These are phyloP conservation scores for Diutina neorugosa DNA, from an alignment of 1,139 yeast genomes.

Conservation along the genomic window DNA sequence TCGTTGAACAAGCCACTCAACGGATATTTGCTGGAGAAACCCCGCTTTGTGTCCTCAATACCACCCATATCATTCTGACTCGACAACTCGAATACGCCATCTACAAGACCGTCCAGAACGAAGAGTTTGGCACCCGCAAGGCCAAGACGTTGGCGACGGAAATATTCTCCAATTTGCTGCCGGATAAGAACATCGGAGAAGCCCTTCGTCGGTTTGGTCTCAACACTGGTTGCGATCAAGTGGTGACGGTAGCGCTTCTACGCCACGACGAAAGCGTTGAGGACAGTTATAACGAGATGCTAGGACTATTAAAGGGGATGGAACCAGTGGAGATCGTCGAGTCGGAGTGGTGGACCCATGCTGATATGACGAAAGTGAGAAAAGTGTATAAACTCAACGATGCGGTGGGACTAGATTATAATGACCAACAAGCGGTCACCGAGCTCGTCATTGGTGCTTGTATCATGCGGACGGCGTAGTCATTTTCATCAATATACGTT, in stretches of 20 bases:
- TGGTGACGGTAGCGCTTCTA: constrained; percentile 23
- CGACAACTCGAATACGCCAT: constrained; percentile 25
- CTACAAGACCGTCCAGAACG: constrained; percentile 23
- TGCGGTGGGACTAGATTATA: constrained; percentile 11
- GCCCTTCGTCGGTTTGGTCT: constrained; percentile 32
- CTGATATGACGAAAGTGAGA: constrained; percentile 21
- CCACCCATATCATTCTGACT: constrained; percentile 22
- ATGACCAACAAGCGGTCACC: constrained; percentile 17
- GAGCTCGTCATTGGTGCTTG: constrained; percentile 29
- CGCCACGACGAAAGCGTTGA: constrained; percentile 7
- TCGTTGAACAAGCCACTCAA: constrained; percentile 19
- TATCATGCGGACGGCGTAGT: constrained; percentile 22
- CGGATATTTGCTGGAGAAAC: constrained; percentile 18
- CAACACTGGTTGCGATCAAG: constrained; percentile 16
- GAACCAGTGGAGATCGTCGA: constrained; percentile 12
- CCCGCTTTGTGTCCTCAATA: constrained; percentile 30
- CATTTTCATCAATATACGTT: neutral
- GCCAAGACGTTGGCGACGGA: constrained; percentile 33
- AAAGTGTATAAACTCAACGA: constrained; percentile 29
- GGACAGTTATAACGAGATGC: constrained; percentile 9
- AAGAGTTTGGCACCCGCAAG: constrained; percentile 16
- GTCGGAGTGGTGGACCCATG: constrained; percentile 12
- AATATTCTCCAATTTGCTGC: constrained; percentile 28
- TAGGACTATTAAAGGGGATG: constrained; percentile 10
- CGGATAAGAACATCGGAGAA: constrained; percentile 32